phyloP scores from a whole-genome alignment of 2,329 filamentous ascomycete species.

The Zelopaecilomyces penicillatus region DNA sequence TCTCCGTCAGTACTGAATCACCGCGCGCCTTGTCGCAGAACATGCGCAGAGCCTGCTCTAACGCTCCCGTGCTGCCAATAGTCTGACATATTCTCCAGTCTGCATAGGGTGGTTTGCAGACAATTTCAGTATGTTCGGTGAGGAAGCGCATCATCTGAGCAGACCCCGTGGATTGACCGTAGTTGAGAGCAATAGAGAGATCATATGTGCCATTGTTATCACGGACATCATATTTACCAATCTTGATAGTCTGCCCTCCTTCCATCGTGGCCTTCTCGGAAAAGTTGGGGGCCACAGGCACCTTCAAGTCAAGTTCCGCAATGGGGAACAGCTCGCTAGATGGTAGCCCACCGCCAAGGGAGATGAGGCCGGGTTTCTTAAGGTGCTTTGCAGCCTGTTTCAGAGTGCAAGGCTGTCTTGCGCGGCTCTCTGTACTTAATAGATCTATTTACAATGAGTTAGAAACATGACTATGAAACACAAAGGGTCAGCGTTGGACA shows the following conservation, averaged over 20 bases:
- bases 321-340: slow-evolving; percentile 91
- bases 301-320: slow-evolving; percentile 64
- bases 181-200: slow-evolving; percentile 84
- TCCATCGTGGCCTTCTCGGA: slow-evolving; percentile 57
- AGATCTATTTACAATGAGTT: slow-evolving; percentile 33
- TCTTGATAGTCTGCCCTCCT: slow-evolving; percentile 51
- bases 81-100: slow-evolving; percentile 85
- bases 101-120: slow-evolving; percentile 76
- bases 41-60: slow-evolving; percentile 79
- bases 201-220: slow-evolving; percentile 53
- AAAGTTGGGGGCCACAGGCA: slow-evolving; percentile 62
- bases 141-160: slow-evolving; percentile 84
- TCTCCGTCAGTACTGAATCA: slow-evolving; percentile 77
- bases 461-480: too few species aligned
- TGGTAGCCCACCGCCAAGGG: slow-evolving; percentile 83
- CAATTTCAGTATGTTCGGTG: slow-evolving; percentile 90
- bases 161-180: slow-evolving; percentile 77
- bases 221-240: slow-evolving; percentile 77
- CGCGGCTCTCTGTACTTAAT: slow-evolving; percentile 53
- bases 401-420: slow-evolving; percentile 59
- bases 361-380: slow-evolving; percentile 76
- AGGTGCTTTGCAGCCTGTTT: slow-evolving; percentile 76
- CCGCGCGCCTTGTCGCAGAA: slow-evolving; percentile 61
- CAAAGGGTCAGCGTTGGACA: neutral
- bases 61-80: slow-evolving; percentile 74